Evolutionary conservation across 441 rosid genomes (phyloP), one percentile per base, ranked within the genome.

Genomic region (Adansonia madagascariensis): DNA sequence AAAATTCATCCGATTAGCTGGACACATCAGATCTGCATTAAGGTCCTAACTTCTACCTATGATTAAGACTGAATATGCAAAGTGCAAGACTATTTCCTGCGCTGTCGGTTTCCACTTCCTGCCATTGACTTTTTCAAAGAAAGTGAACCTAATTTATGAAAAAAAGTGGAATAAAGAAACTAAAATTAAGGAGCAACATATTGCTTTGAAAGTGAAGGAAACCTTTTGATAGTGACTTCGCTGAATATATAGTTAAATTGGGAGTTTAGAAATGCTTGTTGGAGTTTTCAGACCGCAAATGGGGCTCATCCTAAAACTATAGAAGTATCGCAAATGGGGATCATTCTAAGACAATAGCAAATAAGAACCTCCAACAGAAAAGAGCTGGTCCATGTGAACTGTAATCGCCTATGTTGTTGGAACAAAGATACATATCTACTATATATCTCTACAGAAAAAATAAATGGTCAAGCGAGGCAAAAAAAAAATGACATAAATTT

Each of bases 181-280:
- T 60, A 22, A 22, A 6, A 59, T 31, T 9, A 52, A 35, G 8
- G 10, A 8, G 18, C 12, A 3, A 35, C 53, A 65, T 24, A 55
- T 74, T 22, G 3, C 8, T 50, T 44, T 65, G 77, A 46, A 74
- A 41, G 47, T 50, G 72, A 77, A 43, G 22, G 71, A 60, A 71
- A 65, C 61, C 61, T 56, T 35, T 68, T 27, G 44, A 14, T 6
- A 8, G 18, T 62, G 18, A 9, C 44, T 31, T 27, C 14, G 7
- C 11, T 24, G 8, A 24, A 24, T 24, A 24, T 12, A 24, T 24
- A 2, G 41, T 61, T 24, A 24, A 24, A 24, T 24, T 61, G 8
- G 65, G n/a, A 56, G 61, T 56, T 18, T 56, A 22, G 6, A 57
- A 59, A 59, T 10, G 62, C 2, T 8, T 59, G 15, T 59, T 9